Conservation (phyloP, 2,329 filamentous ascomycete genomes). For the Epichloe glyceriae region DNA sequence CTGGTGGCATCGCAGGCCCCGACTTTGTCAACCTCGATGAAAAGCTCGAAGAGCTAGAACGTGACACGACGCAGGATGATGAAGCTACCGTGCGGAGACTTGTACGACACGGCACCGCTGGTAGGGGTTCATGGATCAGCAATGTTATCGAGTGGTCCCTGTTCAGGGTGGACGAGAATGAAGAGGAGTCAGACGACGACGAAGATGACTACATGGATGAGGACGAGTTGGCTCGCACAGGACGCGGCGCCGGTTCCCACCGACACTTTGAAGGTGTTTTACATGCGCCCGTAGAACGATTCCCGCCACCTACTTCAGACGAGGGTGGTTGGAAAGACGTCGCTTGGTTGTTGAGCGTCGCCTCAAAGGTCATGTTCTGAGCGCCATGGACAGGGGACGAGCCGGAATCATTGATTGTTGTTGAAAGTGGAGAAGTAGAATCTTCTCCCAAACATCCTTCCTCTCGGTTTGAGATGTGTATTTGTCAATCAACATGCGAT, state of each 20-base stretch:
- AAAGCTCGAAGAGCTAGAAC: constrained; percentile 40
- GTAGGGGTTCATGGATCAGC: constrained; percentile 46
- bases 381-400: too few relatives aligned
- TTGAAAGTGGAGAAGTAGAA: too few relatives aligned
- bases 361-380: constrained; percentile 47
- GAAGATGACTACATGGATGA: constrained; percentile 17
- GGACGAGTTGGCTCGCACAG: constrained; percentile 16
- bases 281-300: constrained; percentile 28
- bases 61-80: constrained; percentile 39
- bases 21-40: constrained; percentile 53
- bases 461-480: too few relatives aligned
- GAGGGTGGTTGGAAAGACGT: constrained; percentile 54
- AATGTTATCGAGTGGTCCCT: constrained; percentile 46
- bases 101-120: constrained; percentile 38
- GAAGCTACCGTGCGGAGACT: constrained; percentile 46
- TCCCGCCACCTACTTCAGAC: constrained; percentile 37
- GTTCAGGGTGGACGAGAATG: constrained; percentile 49
- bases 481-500: too few relatives aligned
- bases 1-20: constrained; percentile 35
- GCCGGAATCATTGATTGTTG: too few relatives aligned
- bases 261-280: constrained; percentile 29
- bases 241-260: constrained; percentile 20
- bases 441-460: too few relatives aligned
- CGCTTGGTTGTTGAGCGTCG: constrained; percentile 54
- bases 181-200: constrained; percentile 35